These are phyloP conservation scores for Thuidium tamariscinum DNA, from an alignment of 225 moss, liverwort and hornwort genomes.

Conservation along the genomic window DNA sequence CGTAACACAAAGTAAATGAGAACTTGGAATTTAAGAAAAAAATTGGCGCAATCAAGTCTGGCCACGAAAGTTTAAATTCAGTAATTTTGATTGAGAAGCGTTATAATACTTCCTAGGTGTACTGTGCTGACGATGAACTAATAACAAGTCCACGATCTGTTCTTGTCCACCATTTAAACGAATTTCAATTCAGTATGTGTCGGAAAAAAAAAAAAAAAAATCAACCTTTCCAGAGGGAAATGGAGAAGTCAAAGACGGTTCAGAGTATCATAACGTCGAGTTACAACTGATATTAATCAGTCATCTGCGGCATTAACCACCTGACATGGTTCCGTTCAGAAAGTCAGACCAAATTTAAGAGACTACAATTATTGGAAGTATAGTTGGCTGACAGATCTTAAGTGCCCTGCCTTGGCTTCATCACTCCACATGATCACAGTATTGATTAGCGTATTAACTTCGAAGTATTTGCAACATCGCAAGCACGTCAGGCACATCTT, in stretches of 20 bases:
- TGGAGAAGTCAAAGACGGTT: background rate
- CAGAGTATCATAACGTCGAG: constrained; percentile 14
- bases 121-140: background rate
- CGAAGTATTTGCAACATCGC: background rate
- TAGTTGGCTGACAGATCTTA: constrained; percentile 27
- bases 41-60: background rate
- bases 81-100: no score
- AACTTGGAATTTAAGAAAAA: no score
- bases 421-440: constrained; percentile 8
- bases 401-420: constrained; percentile 17
- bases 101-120: background rate
- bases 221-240: background rate
- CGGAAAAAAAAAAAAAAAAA: background rate
- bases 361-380: constrained; percentile 21
- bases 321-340: constrained; percentile 24
- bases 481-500: background rate
- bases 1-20: no score
- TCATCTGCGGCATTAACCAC: constrained; percentile 24
- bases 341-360: constrained; percentile 22
- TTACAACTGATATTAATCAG: constrained; percentile 12
- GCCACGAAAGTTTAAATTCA: background rate
- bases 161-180: background rate
- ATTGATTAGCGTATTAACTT: background rate
- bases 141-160: background rate
- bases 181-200: background rate